Percentiles rank a stretch among this genome's conserved stretches.
Evolutionary conservation across 495 filamentous ascomycete genomes (phyloP).

Genomic region (Annulohypoxylon maeteangense): DNA sequence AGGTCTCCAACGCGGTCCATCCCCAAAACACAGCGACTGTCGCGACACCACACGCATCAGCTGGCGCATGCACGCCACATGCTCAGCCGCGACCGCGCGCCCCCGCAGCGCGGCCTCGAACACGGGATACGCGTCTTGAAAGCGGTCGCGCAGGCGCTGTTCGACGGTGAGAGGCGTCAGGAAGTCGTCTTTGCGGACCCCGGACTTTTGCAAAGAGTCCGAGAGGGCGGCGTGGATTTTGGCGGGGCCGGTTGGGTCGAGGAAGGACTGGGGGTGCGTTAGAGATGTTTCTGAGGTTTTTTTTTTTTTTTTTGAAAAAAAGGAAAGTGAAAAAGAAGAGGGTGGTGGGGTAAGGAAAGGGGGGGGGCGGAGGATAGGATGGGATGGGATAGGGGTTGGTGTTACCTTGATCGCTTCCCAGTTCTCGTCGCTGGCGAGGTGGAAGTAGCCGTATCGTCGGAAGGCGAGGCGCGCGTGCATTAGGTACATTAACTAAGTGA

Average conservation of each 20-base stretch:
- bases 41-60: slow-evolving; percentile 29
- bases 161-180: slow-evolving; percentile 30
- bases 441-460: slow-evolving; percentile 28
- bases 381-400: too few species aligned
- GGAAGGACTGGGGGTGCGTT: slow-evolving; percentile 2
- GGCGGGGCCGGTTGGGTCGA: not conserved
- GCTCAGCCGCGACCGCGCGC: slow-evolving; percentile 17
- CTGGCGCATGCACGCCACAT: slow-evolving; percentile 30
- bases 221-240: not conserved
- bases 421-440: slow-evolving; percentile 1
- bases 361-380: not conserved
- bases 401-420: slow-evolving; percentile 20
- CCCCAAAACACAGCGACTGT: slow-evolving; percentile 29
- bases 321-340: not conserved
- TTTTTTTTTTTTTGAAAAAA: too few species aligned
- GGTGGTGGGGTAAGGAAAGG: not conserved
- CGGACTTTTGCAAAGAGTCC: not conserved
- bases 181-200: slow-evolving; percentile 26
- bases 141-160: slow-evolving; percentile 15
- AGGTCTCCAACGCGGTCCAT: slow-evolving; percentile 32
- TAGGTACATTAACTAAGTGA: slow-evolving; percentile 18
- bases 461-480: slow-evolving; percentile 37
- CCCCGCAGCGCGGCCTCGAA: slow-evolving; percentile 34
- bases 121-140: slow-evolving; percentile 32
- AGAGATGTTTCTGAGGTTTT: not conserved